Base-by-base conservation (phyloP, 495 filamentous ascomycete species). In the Hypoxylon subgilvum region DNA sequence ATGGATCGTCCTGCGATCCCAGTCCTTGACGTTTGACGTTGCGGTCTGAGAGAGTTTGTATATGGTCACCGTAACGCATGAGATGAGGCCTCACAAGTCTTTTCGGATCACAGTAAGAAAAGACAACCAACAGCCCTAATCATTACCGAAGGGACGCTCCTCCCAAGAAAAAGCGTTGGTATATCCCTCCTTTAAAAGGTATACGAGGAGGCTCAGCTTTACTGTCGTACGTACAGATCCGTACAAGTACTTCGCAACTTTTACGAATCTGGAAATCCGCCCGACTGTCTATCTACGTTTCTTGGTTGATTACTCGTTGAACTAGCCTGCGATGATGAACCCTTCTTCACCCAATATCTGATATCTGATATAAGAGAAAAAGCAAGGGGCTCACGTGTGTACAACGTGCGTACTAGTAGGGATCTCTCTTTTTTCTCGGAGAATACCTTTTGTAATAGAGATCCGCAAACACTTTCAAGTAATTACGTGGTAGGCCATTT, bases 241-340 rank as follows among this genome's bases (percentile, higher is more conserved):
- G 49, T 42, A 35, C 49, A 53, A 38, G 43, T 48, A 63, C 50
- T n/a, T n/a, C n/a, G n/a, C n/a, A n/a, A n/a, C n/a, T n/a, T n/a
- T n/a, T n/a, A n/a, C n/a, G n/a, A n/a, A n/a, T n/a, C n/a, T n/a
- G n/a, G n/a, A n/a, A n/a, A n/a, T n/a, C n/a, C n/a, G n/a, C n/a
- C n/a, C n/a, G n/a, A n/a, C 42, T 57, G 22, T 36, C 25, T 36
- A 25, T 41, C 31, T 43, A 63, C 44, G 49, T 49, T 45, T 46
- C 44, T 50, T 53, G 23, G 38, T 44, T 46, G 16, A 32, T 31
- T 35, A 19, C 28, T 21, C 10, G 13, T 12, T n/a, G n/a, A n/a
- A n/a, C n/a, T n/a, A n/a, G 32, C 43, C 39, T 31, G 38, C 34
- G 38, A 42, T 34, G 53, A 40, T 38, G 43, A 59, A 55, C 49